Conservation (phyloP, 2,329 filamentous ascomycete genomes). For the Diaporthe destruens region DNA sequence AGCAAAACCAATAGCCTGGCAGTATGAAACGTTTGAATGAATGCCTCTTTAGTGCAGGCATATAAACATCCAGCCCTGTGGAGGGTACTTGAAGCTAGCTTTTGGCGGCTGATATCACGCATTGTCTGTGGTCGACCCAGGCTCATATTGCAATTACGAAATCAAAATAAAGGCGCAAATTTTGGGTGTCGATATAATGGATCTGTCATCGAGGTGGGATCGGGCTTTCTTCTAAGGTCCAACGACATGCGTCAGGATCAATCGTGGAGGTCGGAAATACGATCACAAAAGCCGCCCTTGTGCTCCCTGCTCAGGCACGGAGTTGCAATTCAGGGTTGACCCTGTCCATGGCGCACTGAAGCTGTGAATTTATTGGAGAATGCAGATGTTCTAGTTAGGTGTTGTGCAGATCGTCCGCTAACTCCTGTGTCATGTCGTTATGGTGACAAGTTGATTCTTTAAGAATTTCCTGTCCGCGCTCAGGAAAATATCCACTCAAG, state of each 20-base stretch:
- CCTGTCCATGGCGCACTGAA: not conserved
- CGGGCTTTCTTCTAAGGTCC: not conserved
- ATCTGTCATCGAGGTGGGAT: not conserved
- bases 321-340: slow-evolving; percentile 5
- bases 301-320: not conserved
- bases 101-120: not conserved
- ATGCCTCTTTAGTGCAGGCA: not conserved
- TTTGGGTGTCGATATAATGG: not conserved
- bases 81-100: not conserved
- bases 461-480: not conserved
- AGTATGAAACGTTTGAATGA: too few species aligned
- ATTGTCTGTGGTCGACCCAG: not conserved
- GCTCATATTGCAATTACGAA: not conserved
- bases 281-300: not conserved
- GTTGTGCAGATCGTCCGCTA: not conserved
- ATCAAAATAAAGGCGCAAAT: not conserved
- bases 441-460: not conserved
- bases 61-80: too few species aligned
- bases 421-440: not conserved
- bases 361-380: slow-evolving; percentile 6
- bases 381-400: not conserved
- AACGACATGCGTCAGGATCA: not conserved
- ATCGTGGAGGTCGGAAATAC: not conserved
- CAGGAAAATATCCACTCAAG: not conserved
- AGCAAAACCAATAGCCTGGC: too few species aligned